These are phyloP conservation scores for Metschnikowia lunata DNA, from an alignment of 805 yeast genomes.

Conservation along the genomic window DNA sequence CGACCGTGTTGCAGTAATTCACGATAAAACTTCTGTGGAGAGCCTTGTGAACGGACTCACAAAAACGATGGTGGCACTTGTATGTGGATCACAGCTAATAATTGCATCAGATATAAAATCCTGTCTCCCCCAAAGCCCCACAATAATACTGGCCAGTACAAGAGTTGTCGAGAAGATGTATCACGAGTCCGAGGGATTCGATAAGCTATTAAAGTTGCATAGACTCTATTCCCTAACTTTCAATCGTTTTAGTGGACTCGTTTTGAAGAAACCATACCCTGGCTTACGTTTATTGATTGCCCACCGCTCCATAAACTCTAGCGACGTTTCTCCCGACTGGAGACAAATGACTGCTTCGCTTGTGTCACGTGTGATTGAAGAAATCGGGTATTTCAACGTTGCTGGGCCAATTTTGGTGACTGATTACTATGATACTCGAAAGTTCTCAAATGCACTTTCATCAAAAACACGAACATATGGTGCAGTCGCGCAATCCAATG, in stretches of 20 bases:
- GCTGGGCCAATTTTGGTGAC: conserved; percentile 58
- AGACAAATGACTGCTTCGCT: conserved; percentile 43
- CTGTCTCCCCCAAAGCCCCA: conserved; percentile 11
- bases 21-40: conserved; percentile 19
- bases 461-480: conserved; percentile 32
- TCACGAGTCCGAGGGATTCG: conserved; percentile 10
- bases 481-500: conserved; percentile 55
- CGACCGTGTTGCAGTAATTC: conserved; percentile 24
- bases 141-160: conserved; percentile 7
- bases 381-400: conserved; percentile 41
- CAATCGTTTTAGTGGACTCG: conserved; percentile 42
- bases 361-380: conserved; percentile 50
- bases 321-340: conserved; percentile 22
- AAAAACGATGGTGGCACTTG: conserved; percentile 38
- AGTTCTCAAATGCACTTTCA: conserved; percentile 18
- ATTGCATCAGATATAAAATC: conserved; percentile 16
- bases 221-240: conserved; percentile 42
- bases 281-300: conserved; percentile 41
- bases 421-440: conserved; percentile 61
- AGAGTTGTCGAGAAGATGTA: conserved; percentile 19
- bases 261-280: conserved; percentile 13
- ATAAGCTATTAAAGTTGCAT: conserved; percentile 27
- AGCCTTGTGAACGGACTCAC: conserved; percentile 27
- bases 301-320: conserved; percentile 22
- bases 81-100: conserved; percentile 27